Percentiles rank a stretch among this genome's conserved stretches.
These are phyloP conservation scores for Acer campestre DNA, from an alignment of 345 rosid species.

Conservation along the genomic window DNA sequence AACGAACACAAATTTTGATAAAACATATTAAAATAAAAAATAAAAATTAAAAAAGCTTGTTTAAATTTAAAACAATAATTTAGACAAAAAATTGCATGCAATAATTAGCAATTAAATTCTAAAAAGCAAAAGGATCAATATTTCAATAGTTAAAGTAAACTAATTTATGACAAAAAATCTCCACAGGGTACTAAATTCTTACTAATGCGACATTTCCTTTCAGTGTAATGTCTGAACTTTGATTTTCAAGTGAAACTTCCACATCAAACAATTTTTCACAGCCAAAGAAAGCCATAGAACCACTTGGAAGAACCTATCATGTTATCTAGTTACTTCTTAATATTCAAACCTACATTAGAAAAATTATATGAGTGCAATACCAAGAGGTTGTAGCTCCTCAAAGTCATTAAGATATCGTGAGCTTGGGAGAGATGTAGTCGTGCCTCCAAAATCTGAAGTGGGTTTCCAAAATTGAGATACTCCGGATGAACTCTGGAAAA, in stretches of 20 bases:
- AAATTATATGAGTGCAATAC: slow-evolving; percentile 38
- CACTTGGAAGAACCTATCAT: neutral
- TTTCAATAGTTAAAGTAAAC: neutral
- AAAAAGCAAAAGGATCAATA: slow-evolving; percentile 1
- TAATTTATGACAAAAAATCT: neutral
- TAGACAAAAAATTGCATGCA: neutral
- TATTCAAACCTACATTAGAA: slow-evolving; percentile 13
- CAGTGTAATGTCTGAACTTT: neutral
- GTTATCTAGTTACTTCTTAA: slow-evolving; percentile 6
- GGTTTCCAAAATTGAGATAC: slow-evolving; percentile 92
- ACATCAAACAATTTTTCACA: slow-evolving; percentile 15
- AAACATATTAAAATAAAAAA: neutral
- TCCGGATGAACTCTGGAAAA: slow-evolving; percentile 62
- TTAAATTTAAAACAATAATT: neutral
- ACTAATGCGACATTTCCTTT: neutral
- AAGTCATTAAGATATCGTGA: slow-evolving; percentile 95
- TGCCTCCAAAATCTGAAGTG: slow-evolving; percentile 54
- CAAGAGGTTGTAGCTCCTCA: slow-evolving; percentile 90
- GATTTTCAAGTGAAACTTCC: slow-evolving; percentile 7
- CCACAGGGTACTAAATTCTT: neutral
- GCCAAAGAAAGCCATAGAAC: neutral
- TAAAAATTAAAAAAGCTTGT: neutral
- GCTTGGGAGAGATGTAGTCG: slow-evolving; percentile 53
- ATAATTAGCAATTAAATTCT: neutral
- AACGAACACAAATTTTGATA: neutral